phyloP scores from a whole-genome alignment of 2,329 filamentous ascomycete genomes.

The Kalaharituber pfeilii region DNA sequence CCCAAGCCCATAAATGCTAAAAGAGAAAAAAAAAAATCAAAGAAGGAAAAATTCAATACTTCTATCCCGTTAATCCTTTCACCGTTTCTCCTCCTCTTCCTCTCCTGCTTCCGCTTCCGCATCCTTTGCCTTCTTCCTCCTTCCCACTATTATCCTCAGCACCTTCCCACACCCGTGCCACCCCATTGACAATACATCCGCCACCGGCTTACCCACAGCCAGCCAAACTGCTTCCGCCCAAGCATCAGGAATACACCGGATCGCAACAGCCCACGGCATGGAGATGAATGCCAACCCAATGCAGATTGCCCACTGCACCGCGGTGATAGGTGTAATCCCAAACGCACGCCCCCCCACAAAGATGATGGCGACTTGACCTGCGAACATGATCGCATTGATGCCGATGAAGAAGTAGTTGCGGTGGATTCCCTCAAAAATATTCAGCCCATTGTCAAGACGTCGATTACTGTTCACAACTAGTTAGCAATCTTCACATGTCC shows the following conservation, averaged over 20 bases:
- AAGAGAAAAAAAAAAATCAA: no score
- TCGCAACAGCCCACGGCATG: constrained; percentile 34
- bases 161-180: not conserved
- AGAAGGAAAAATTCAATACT: no score
- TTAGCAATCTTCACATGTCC: constrained; percentile 3
- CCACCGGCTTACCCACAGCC: not conserved
- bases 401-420: constrained; percentile 41
- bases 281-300: constrained; percentile 34
- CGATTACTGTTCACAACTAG: constrained; percentile 30
- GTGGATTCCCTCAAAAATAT: constrained; percentile 41
- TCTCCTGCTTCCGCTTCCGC: no score
- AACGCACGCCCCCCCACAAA: constrained; percentile 41
- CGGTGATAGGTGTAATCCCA: constrained; percentile 34
- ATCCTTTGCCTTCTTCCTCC: not conserved
- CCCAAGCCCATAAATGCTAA: no score
- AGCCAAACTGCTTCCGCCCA: not conserved
- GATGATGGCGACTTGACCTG: constrained; percentile 40
- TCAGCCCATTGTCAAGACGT: constrained; percentile 44
- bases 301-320: constrained; percentile 38
- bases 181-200: not conserved
- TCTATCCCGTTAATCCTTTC: no score
- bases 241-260: constrained; percentile 36
- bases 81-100: no score
- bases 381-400: constrained; percentile 42
- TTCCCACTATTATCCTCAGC: not conserved